phyloP scores from a whole-genome alignment of 495 filamentous ascomycete genomes.

The Penicillium malachiteum region DNA sequence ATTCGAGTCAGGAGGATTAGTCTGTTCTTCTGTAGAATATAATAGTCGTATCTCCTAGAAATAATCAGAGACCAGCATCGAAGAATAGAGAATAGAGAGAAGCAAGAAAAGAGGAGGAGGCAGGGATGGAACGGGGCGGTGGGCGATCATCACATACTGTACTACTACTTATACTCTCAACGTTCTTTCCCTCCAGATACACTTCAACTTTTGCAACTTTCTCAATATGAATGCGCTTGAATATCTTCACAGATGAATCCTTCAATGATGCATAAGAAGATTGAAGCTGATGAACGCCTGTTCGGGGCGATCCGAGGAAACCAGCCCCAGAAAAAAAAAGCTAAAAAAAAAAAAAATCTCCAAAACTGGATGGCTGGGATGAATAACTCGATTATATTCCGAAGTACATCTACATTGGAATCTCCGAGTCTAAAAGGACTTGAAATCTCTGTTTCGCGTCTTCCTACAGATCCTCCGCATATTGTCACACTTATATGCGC shows the following conservation, averaged over 20 bases:
- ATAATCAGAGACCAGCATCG: too few relatives aligned
- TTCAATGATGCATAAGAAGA: neutral
- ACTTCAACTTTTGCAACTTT: neutral
- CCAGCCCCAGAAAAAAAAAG: too few relatives aligned
- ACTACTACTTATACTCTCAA: too few relatives aligned
- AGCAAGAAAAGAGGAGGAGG: conserved; percentile 12
- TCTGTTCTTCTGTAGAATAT: too few relatives aligned
- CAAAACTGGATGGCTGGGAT: conserved; percentile 22
- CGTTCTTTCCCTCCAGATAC: neutral
- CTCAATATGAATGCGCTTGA: too few relatives aligned
- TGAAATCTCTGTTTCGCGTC: too few relatives aligned
- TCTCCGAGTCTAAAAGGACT: too few relatives aligned
- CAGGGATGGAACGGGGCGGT: conserved; percentile 21
- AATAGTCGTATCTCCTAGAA: too few relatives aligned
- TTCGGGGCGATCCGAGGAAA: neutral
- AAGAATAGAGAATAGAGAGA: neutral
- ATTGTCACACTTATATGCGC: neutral
- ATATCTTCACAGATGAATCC: too few relatives aligned
- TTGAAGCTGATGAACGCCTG: neutral
- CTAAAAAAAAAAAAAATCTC: conserved; percentile 1
- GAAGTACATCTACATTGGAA: too few relatives aligned
- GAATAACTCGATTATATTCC: neutral
- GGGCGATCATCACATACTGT: conserved; percentile 11
- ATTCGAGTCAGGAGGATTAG: neutral
- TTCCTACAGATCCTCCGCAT: too few relatives aligned